Evolutionary conservation across 2,329 filamentous ascomycete genomes (phyloP).

Genomic region (Fusarium sp.): DNA sequence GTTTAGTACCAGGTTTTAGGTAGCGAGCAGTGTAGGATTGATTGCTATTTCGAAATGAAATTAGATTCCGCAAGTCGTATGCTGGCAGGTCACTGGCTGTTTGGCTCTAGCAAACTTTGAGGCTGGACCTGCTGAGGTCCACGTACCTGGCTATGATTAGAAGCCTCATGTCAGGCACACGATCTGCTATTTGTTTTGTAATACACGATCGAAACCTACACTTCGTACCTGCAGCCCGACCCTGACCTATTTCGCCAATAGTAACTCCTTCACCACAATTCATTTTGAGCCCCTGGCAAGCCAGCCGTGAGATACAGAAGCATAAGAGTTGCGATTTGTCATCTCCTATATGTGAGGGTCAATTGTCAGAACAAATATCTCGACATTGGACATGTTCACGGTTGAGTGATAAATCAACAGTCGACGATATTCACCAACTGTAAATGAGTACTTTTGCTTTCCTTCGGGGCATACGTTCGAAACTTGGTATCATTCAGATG

Average conservation of each 20-base stretch:
- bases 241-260: background rate
- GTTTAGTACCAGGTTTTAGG: background rate
- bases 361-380: too few relatives aligned
- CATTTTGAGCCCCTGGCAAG: background rate
- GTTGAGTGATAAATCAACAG: too few relatives aligned
- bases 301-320: background rate
- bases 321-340: too few relatives aligned
- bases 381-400: too few relatives aligned
- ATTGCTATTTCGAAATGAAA: background rate
- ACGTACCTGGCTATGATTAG: background rate
- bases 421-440: too few relatives aligned
- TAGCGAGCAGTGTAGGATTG: background rate
- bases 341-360: too few relatives aligned
- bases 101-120: background rate
- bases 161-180: background rate
- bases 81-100: too few relatives aligned
- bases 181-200: background rate
- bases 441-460: too few relatives aligned
- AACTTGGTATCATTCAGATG: too few relatives aligned
- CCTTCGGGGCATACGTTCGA: too few relatives aligned
- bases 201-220: background rate
- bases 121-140: background rate
- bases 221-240: background rate
- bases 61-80: too few relatives aligned
- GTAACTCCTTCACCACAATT: background rate